phyloP scores from a whole-genome alignment of 2,329 filamentous ascomycete genomes.

The Blumeria hordei region DNA sequence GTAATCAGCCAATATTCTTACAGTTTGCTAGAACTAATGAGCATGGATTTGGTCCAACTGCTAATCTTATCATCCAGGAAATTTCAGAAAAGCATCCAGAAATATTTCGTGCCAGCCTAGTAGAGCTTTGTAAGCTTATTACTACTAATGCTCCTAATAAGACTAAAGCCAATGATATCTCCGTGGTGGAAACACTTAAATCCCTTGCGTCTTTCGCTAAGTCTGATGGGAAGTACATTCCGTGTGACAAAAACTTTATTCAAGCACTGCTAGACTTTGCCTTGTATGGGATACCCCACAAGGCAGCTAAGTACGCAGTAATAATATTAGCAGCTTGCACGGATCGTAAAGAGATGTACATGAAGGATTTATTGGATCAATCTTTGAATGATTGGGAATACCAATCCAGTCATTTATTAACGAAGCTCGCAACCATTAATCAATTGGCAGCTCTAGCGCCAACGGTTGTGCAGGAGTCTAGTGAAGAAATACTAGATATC shows the following conservation, averaged over 20 bases:
- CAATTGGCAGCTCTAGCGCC: slow-evolving; percentile 57
- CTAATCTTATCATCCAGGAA: slow-evolving; percentile 75
- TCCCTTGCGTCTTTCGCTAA: slow-evolving; percentile 81
- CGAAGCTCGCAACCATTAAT: slow-evolving; percentile 44
- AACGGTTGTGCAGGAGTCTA: slow-evolving; percentile 45
- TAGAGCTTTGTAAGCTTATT: slow-evolving; percentile 71
- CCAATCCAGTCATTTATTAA: slow-evolving; percentile 49
- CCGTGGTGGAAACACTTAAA: slow-evolving; percentile 74
- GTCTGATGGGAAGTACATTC: slow-evolving; percentile 58
- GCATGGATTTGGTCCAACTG: slow-evolving; percentile 49
- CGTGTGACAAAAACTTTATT: slow-evolving; percentile 54
- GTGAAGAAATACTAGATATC: slow-evolving; percentile 57
- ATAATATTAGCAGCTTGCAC: slow-evolving; percentile 56
- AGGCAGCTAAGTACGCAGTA: slow-evolving; percentile 79
- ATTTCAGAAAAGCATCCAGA: slow-evolving; percentile 78
- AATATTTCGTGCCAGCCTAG: slow-evolving; percentile 78
- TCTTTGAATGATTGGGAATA: slow-evolving; percentile 53
- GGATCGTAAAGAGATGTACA: slow-evolving; percentile 61
- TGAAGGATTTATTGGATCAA: slow-evolving; percentile 58
- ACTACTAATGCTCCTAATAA: slow-evolving; percentile 55
- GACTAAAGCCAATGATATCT: slow-evolving; percentile 39
- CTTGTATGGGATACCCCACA: slow-evolving; percentile 54
- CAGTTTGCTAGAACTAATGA: slow-evolving; percentile 68
- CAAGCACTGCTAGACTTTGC: slow-evolving; percentile 67
- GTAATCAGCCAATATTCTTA: slow-evolving; percentile 77